A percentile compares a stretch with the other conserved stretches of the same genome.
Conservation (phyloP, 2,329 filamentous ascomycete species). For the Pezicula neosporulosa region DNA sequence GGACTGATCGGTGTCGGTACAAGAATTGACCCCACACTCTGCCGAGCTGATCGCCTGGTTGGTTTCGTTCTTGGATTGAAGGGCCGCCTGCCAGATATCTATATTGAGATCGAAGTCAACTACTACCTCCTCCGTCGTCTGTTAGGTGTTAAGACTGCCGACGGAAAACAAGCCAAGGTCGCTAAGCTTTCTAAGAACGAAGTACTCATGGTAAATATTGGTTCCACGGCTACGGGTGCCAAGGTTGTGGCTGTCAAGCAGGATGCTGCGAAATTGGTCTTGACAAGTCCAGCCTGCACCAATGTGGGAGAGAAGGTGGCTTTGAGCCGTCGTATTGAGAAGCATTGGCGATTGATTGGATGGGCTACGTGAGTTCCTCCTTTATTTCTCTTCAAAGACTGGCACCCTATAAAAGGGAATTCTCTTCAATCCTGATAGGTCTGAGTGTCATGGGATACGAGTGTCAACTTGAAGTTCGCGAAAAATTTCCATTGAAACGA, state of each 20-base stretch:
- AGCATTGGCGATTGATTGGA: slow-evolving; percentile 95
- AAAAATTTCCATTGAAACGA: no score
- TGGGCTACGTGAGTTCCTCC: slow-evolving; percentile 67
- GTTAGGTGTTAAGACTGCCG: slow-evolving; percentile 93
- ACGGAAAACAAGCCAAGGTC: slow-evolving; percentile 99
- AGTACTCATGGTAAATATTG: slow-evolving; percentile 99
- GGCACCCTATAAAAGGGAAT: not conserved
- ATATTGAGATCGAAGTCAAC: slow-evolving; percentile 98
- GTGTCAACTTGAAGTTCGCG: no score
- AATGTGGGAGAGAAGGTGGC: slow-evolving; percentile 98
- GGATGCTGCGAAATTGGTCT: slow-evolving; percentile 90
- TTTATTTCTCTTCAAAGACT: not conserved
- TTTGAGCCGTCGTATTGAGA: slow-evolving; percentile 92
- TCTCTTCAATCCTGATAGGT: no score
- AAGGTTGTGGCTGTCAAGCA: slow-evolving; percentile 97
- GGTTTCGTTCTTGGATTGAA: slow-evolving; percentile 96
- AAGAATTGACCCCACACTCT: slow-evolving; percentile 93
- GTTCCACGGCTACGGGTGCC: slow-evolving; percentile 92
- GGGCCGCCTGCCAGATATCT: slow-evolving; percentile 91
- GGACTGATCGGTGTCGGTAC: slow-evolving; percentile 98
- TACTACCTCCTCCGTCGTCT: slow-evolving; percentile 96
- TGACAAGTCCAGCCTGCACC: slow-evolving; percentile 93
- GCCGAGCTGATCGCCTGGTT: slow-evolving; percentile 97
- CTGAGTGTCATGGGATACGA: no score
- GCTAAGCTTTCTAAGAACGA: slow-evolving; percentile 98